Evolutionary conservation across 2,329 filamentous ascomycete genomes (phyloP), one percentile per base, ranked within the genome.

Genomic region (Mycogone perniciosa): DNA sequence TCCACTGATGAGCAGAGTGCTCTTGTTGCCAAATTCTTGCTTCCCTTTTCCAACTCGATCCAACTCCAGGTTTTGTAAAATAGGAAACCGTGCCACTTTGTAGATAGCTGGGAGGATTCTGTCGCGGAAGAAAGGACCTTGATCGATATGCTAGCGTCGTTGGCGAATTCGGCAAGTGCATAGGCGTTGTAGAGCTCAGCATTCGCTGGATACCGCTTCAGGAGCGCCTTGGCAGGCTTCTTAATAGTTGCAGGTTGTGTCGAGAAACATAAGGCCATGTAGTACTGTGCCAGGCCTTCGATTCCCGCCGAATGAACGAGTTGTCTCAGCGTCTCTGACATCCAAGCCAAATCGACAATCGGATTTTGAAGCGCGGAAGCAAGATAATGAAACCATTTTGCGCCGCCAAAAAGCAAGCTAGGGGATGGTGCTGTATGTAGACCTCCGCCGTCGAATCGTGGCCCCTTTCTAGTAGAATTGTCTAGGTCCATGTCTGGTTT

Each of bases 171-270:
- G 4, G 89, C 80, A 10, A 89, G 68, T 0, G 86, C 88, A 61
- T 92, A 95, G 0, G 84, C 81, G 57, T 89, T 86, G 67, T 95
- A 96, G 0, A 96, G 71, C 10, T 75, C 71, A 3, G 88, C 64
- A 58, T 82, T 85, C 1, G 80, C 74, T 0, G 83, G 74, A 50
- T 81, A 79, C 44, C 75, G 76, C 62, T 87, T 92, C n/a, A 96
- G 67, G 0, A 95, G 71, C 6, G 69, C 68, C 60, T 89, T 95
- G 0, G 89, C 88, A 6, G 77, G 73, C 62, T 89, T 95, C 57
- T 80, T 85, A 29, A 82, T 80, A 2, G 69, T 72, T 1, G 66
- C 61, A 0, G 77, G 71, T 40, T 83, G 77, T 50, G 79, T 77
- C 0, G 67, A 62, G 45, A 77, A 79, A 59, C 85, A 81, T 43